A percentile compares a stretch with the other conserved stretches of the same genome.
phyloP scores from a whole-genome alignment of 345 rosid species.

The Camelina sativa region DNA sequence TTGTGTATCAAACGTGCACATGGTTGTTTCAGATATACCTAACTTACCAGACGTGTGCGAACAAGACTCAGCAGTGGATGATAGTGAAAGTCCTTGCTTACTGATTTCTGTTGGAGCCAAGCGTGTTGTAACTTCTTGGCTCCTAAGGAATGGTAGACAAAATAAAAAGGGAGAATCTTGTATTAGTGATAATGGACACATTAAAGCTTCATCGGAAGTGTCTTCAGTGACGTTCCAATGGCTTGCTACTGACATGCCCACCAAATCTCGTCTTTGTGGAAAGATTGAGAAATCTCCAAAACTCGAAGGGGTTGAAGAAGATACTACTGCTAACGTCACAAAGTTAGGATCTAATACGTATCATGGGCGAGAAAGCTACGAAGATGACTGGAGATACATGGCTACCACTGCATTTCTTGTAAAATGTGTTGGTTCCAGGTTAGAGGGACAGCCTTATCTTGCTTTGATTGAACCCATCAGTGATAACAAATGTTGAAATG shows the following conservation, averaged over 20 bases:
- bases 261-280: conserved; percentile 54
- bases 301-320: conserved; percentile 27
- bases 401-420: conserved; percentile 94
- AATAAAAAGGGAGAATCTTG: conserved; percentile 39
- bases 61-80: conserved; percentile 41
- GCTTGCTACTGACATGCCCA: conserved; percentile 96
- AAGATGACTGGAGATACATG: conserved; percentile 97
- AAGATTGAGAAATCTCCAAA: conserved; percentile 44
- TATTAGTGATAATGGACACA: conserved; percentile 38
- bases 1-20: conserved; percentile 60
- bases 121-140: conserved; percentile 89
- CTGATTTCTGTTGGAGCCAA: conserved; percentile 94
- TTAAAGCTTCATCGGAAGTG: conserved; percentile 38
- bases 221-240: conserved; percentile 84
- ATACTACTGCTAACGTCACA: conserved; percentile 35
- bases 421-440: conserved; percentile 76
- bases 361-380: conserved; percentile 51
- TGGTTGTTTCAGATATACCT: conserved; percentile 46
- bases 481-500: conserved; percentile 11
- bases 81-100: conserved; percentile 55
- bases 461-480: conserved; percentile 18
- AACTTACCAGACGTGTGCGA: conserved; percentile 27
- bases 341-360: conserved; percentile 36
- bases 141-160: conserved; percentile 55
- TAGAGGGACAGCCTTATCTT: conserved; percentile 27